These are phyloP conservation scores for Aspergillus wentii DNA, from an alignment of 495 filamentous ascomycete species.

Conservation along the genomic window DNA sequence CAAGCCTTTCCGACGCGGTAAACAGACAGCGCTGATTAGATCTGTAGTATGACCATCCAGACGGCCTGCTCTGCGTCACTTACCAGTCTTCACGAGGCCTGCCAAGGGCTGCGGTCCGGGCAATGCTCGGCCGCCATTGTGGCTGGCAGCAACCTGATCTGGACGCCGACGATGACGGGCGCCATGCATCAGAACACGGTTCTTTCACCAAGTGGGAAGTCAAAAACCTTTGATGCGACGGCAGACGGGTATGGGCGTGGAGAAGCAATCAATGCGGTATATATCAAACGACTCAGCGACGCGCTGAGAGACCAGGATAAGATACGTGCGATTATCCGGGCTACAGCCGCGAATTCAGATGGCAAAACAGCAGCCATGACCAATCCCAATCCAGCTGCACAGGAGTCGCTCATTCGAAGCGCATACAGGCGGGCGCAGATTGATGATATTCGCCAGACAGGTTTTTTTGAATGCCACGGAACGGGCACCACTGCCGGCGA, in stretches of 20 bases:
- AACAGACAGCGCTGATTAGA: no score
- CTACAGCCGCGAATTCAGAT: slow-evolving; percentile 28
- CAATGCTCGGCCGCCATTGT: slow-evolving; percentile 35
- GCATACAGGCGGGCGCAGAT: slow-evolving; percentile 25
- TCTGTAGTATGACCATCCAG: slow-evolving; percentile 27
- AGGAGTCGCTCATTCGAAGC: slow-evolving; percentile 14
- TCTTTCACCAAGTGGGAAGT: slow-evolving; percentile 23
- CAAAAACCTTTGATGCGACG: slow-evolving; percentile 53
- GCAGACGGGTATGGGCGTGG: slow-evolving; percentile 64
- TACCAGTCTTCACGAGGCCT: slow-evolving; percentile 24
- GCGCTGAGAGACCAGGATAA: slow-evolving; percentile 26
- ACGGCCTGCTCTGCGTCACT: slow-evolving; percentile 34
- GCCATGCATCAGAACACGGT: slow-evolving; percentile 23
- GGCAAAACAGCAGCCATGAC: slow-evolving; percentile 23
- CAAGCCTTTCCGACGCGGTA: no score
- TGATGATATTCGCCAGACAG: slow-evolving; percentile 8
- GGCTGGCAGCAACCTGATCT: slow-evolving; percentile 33
- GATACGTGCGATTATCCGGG: slow-evolving; percentile 34
- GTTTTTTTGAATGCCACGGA: slow-evolving; percentile 35
- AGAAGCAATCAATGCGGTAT: slow-evolving; percentile 39
- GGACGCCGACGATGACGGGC: slow-evolving; percentile 23
- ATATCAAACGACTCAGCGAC: slow-evolving; percentile 22
- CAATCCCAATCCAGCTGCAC: slow-evolving; percentile 15
- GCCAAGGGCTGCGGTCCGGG: slow-evolving; percentile 21
- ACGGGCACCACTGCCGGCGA: slow-evolving; percentile 34